Evolutionary conservation across 2,329 filamentous ascomycete species (phyloP), one percentile per base, ranked within the genome.

Genomic region (Lanzia echinophila): DNA sequence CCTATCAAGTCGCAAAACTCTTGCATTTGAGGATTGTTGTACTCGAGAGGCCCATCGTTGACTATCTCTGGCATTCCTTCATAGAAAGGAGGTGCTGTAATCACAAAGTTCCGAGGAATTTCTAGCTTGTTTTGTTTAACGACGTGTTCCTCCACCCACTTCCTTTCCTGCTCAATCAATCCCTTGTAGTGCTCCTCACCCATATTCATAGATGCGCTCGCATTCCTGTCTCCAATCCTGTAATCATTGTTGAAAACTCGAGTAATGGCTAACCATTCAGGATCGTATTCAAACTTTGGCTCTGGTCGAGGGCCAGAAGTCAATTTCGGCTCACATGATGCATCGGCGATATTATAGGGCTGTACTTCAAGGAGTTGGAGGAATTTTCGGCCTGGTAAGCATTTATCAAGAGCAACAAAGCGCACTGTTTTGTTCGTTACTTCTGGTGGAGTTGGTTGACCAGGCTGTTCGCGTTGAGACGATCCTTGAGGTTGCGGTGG

Each of bases 191-290:
- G 71, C 2, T 75, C 79, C 68, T 95, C 83, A 19, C 88, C 87
- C 24, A 81, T 73, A 64, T 95, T 77, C 1, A 72, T 68, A 0
- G 86, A 76, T 0, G 79, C 70, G 38, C 71, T 69, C 1, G 79
- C 76, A 7, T 71, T 67, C 5, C 75, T 75, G 58, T 86, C 75
- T 55, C 88, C 87, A 36, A 92, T 73, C 1, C 73, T 70, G 2
- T 94, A 75, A 39, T 82, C 76, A 3, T 75, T 63, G 39, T 87
- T 82, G 65, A 97, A 95, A 7, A 84, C 86, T 41, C 92, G 87
- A 12, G 86, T 91, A 59, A 99, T 96, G 41, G 94, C 87, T 7
- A 99, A 83, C 92, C 92, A 99, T 72, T 99, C 94, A 11, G 85
- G 82, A 69, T 99, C 94, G 67, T 99, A 97, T 48, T 67, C 62